Conservation (phyloP, 1,284 basidiomycete genomes). For the Microbotryum silenes-acaulis region DNA sequence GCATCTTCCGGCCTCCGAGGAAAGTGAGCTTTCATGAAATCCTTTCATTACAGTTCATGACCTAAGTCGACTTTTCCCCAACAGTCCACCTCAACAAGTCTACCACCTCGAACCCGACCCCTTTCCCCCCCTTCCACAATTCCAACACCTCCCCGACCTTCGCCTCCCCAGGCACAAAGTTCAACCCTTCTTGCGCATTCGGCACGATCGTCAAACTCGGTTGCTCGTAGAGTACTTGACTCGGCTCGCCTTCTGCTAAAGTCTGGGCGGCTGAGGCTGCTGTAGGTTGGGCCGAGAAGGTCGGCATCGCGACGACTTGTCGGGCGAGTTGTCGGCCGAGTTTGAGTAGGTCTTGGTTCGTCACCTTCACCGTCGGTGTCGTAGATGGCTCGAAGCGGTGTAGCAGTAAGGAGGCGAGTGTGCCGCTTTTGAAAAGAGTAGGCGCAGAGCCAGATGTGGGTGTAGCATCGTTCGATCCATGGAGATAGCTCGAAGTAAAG, state of each 20-base stretch:
- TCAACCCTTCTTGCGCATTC: conserved; percentile 18
- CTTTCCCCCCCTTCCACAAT: conserved; percentile 58
- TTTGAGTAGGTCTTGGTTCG: conserved; percentile 1
- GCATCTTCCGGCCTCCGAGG: no score
- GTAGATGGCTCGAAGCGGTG: conserved; percentile 51
- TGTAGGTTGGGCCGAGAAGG: conserved; percentile 50
- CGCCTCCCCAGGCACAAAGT: conserved; percentile 44
- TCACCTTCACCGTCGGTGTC: conserved; percentile 44
- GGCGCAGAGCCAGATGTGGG: conserved; percentile 42
- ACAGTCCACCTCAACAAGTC: conserved; percentile 43
- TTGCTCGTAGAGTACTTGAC: conserved; percentile 63
- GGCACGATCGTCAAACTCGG: conserved; percentile 63
- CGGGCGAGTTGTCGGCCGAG: conserved; percentile 60
- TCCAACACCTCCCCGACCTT: conserved; percentile 58
- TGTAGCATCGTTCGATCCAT: conserved; percentile 47
- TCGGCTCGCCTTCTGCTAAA: conserved; percentile 49
- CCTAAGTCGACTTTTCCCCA: conserved; percentile 29
- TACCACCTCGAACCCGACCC: conserved; percentile 43
- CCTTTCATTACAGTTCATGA: no score
- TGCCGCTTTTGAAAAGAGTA: conserved; percentile 48
- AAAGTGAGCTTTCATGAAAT: no score
- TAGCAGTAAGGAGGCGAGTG: conserved; percentile 61
- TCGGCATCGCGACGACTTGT: conserved; percentile 80
- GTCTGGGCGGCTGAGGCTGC: conserved; percentile 2
- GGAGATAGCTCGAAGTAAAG: conserved; percentile 70